phyloP scores from a whole-genome alignment of 2,329 filamentous ascomycete genomes.

The Aureobasidium sp. region DNA sequence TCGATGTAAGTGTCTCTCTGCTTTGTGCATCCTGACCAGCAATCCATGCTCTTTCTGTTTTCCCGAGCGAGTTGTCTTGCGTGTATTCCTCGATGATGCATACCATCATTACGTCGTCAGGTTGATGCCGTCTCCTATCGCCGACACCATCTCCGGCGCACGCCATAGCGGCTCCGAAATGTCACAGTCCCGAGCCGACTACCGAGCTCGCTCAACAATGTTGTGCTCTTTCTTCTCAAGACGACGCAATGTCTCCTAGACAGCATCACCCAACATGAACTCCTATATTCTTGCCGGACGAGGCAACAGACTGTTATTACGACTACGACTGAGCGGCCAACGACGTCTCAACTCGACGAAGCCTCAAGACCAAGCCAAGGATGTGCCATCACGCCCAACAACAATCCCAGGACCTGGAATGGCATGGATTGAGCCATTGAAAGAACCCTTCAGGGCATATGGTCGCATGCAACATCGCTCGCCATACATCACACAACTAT shows the following conservation, averaged over 20 bases:
- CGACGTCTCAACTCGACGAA: slow-evolving; percentile 24
- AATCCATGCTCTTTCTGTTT: too few relatives aligned
- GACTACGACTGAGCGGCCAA: slow-evolving; percentile 28
- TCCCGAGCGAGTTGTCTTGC: neutral
- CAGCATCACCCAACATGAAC: slow-evolving; percentile 22
- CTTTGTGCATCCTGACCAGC: neutral
- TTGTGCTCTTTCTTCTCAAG: neutral
- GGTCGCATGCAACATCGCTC: slow-evolving; percentile 61
- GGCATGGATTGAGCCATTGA: slow-evolving; percentile 42
- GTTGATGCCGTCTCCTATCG: neutral
- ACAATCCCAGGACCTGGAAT: slow-evolving; percentile 38
- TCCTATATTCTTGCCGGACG: slow-evolving; percentile 24
- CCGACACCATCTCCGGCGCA: neutral
- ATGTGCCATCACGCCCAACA: slow-evolving; percentile 10
- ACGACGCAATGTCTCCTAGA: neutral
- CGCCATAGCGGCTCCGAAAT: neutral
- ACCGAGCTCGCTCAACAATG: slow-evolving; percentile 10
- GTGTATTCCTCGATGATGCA: neutral
- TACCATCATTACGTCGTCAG: neutral
- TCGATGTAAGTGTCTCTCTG: neutral
- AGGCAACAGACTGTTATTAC: slow-evolving; percentile 21
- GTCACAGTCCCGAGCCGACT: neutral
- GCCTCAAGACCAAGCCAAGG: slow-evolving; percentile 7
- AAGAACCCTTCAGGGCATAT: slow-evolving; percentile 50
- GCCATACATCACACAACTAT: slow-evolving; percentile 74